Evolutionary conservation across 257 asterid genomes (phyloP).

Genomic region (Echites panduratus): DNA sequence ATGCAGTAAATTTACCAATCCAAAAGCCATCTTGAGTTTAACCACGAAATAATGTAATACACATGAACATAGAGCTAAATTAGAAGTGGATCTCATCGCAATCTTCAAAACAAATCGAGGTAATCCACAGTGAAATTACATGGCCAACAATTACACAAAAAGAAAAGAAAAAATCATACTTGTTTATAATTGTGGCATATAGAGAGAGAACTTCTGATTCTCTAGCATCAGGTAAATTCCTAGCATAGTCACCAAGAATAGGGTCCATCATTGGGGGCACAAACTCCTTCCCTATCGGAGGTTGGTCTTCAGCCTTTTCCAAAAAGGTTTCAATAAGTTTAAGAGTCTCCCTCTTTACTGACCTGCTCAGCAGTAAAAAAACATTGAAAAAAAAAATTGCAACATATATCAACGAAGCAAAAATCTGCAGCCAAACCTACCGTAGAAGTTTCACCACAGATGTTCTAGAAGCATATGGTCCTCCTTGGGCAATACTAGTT

Average conservation of each 20-base stretch:
- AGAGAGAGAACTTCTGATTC: slow-evolving; percentile 99
- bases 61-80: neutral
- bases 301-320: slow-evolving; percentile 93
- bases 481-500: slow-evolving; percentile 91
- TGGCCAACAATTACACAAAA: slow-evolving; percentile 1
- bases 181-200: slow-evolving; percentile 92
- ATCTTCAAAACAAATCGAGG: neutral
- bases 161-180: slow-evolving; percentile 42
- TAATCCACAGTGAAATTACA: neutral
- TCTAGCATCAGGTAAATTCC: slow-evolving; percentile 98
- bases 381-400: slow-evolving; percentile 8
- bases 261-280: slow-evolving; percentile 99
- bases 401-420: slow-evolving; percentile 4
- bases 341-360: slow-evolving; percentile 92
- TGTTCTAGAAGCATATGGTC: slow-evolving; percentile 84
- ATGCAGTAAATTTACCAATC: neutral
- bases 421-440: slow-evolving; percentile 30
- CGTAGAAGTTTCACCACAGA: slow-evolving; percentile 91
- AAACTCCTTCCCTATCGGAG: slow-evolving; percentile 83
- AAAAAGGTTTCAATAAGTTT: slow-evolving; percentile 95
- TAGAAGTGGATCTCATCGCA: neutral
- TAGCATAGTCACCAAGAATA: slow-evolving; percentile 90
- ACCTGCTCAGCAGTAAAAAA: slow-evolving; percentile 44
- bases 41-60: neutral
- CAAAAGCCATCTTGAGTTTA: neutral